Evolutionary conservation across 768 basidiomycete species (phyloP).

Genomic region (Rhodotorula paludigena): DNA sequence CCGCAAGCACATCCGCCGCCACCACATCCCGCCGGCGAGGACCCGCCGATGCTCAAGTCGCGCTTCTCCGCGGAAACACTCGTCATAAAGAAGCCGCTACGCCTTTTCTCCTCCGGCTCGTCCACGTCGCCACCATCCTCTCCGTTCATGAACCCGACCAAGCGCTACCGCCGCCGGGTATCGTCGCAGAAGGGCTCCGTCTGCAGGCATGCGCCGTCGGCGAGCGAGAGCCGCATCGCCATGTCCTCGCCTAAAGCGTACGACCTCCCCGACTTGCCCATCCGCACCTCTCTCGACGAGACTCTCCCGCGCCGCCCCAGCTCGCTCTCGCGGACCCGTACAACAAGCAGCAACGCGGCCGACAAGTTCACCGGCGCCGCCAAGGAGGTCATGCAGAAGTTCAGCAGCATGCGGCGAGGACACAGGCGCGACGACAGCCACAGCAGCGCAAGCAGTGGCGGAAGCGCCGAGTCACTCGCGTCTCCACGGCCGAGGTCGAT

Average conservation of each 20-base stretch:
- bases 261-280: constrained; percentile 1
- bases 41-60: constrained; percentile 3
- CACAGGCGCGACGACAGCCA: neutral
- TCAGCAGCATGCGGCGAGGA: neutral
- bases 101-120: constrained; percentile 15
- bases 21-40: neutral
- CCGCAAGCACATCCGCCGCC: constrained; percentile 8
- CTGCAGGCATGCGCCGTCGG: constrained; percentile 7
- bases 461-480: constrained; percentile 1
- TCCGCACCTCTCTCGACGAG: neutral
- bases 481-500: neutral
- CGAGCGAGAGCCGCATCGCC: constrained; percentile 24
- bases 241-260: neutral
- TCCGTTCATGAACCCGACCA: neutral
- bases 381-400: constrained; percentile 18
- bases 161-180: neutral
- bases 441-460: neutral
- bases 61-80: constrained; percentile 36
- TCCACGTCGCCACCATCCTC: neutral
- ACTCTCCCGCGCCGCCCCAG: neutral
- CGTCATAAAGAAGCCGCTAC: constrained; percentile 11
- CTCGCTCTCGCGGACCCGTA: neutral
- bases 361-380: constrained; percentile 27
- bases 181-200: neutral
- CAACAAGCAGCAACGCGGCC: constrained; percentile 1